Conservation (phyloP, 441 rosid genomes). For the Jatropha multifida region DNA sequence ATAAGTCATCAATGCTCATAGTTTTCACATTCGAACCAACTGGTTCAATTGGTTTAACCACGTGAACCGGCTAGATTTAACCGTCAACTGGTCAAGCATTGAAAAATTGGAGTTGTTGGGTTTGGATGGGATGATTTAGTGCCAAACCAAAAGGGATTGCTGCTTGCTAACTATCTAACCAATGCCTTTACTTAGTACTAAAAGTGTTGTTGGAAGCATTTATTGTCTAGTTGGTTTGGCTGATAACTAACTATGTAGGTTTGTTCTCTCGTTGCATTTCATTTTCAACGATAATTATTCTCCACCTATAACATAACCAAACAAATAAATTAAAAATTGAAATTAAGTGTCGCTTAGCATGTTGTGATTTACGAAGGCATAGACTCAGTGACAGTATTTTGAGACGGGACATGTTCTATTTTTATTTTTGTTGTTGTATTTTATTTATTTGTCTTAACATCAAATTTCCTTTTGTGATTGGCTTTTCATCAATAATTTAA, state of each 20-base stretch:
- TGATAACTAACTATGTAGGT: not conserved
- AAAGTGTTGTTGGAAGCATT: not conserved
- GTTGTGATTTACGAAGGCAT: conserved; percentile 19
- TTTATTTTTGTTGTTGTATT: not conserved
- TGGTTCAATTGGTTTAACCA: too few relatives aligned
- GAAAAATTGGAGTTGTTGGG: not conserved
- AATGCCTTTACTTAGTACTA: not conserved
- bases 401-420: not conserved
- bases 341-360: conserved; percentile 18
- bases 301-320: not conserved
- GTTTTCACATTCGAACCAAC: too few relatives aligned
- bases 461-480: conserved; percentile 4
- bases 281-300: conserved; percentile 8
- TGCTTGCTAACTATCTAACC: not conserved
- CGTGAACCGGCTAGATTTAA: too few relatives aligned
- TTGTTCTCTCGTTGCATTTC: conserved; percentile 20
- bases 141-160: not conserved
- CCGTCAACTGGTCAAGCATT: not conserved
- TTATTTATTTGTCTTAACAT: conserved; percentile 21
- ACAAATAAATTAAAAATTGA: not conserved
- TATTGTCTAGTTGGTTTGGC: not conserved
- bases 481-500: conserved; percentile 2
- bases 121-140: not conserved
- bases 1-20: too few relatives aligned
- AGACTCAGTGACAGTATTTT: not conserved